Percentiles rank a stretch among this genome's conserved stretches.
These are phyloP conservation scores for Neoscytalidium dimidiatum DNA, from an alignment of 2,329 filamentous ascomycete species.

Conservation along the genomic window DNA sequence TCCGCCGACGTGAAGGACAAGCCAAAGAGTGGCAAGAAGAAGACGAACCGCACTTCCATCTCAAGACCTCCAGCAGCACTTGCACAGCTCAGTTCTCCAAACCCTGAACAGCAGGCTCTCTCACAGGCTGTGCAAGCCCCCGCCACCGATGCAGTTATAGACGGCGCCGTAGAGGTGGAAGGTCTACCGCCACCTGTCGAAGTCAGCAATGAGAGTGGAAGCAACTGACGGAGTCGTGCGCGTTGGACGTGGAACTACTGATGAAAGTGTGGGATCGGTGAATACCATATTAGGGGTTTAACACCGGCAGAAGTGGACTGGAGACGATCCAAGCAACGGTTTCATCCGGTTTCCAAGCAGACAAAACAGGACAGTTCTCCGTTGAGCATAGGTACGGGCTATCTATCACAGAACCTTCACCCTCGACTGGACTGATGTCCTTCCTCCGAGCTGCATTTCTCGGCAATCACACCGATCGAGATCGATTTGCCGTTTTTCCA, in stretches of 20 bases:
- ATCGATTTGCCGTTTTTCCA: too few relatives aligned
- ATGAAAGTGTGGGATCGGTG: background rate
- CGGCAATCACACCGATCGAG: too few relatives aligned
- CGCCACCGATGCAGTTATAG: background rate
- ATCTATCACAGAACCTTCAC: too few relatives aligned
- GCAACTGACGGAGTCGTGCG: background rate
- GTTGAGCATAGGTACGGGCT: too few relatives aligned
- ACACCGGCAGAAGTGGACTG: too few relatives aligned
- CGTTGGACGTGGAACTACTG: background rate
- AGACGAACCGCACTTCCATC: slow-evolving; percentile 14
- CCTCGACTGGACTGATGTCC: too few relatives aligned
- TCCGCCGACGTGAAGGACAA: slow-evolving; percentile 33
- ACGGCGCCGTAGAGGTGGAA: background rate
- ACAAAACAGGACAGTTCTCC: too few relatives aligned
- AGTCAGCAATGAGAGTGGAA: background rate
- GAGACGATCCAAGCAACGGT: too few relatives aligned
- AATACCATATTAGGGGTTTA: too few relatives aligned
- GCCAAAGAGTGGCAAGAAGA: slow-evolving; percentile 23
- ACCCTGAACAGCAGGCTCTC: slow-evolving; percentile 5
- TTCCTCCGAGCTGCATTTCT: too few relatives aligned
- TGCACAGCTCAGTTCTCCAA: background rate
- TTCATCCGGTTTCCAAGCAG: too few relatives aligned
- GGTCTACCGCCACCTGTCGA: background rate
- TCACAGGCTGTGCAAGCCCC: slow-evolving; percentile 8
- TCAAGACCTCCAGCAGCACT: background rate